phyloP scores from a whole-genome alignment of 305 asterid species.

The Fraxinus dipetala region DNA sequence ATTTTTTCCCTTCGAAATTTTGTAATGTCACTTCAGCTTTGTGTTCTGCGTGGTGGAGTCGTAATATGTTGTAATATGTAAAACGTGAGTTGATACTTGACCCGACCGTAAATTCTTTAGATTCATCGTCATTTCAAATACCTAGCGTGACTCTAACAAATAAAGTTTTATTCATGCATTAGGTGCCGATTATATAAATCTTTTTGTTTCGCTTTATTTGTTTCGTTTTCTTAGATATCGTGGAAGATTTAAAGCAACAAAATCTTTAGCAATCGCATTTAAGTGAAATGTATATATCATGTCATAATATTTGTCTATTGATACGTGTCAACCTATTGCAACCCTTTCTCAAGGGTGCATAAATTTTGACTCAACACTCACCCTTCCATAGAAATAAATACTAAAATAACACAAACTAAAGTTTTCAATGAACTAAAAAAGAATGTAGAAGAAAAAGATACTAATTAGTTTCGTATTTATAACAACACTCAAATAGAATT shows the following conservation, averaged over 20 bases:
- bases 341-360: no score
- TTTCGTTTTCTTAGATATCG: neutral
- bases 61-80: neutral
- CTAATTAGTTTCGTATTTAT: neutral
- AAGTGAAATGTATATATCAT: neutral
- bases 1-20: neutral
- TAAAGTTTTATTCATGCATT: neutral
- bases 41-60: neutral
- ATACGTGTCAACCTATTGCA: neutral
- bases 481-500: no score
- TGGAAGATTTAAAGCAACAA: neutral
- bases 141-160: neutral
- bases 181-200: neutral
- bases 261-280: neutral
- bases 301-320: neutral
- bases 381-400: neutral
- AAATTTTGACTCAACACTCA: neutral
- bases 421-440: neutral
- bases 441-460: neutral
- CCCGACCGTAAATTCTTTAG: neutral
- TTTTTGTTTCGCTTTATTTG: neutral
- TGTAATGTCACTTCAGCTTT: neutral
- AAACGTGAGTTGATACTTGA: neutral
- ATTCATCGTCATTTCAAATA: neutral
- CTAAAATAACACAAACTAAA: neutral